Evolutionary conservation across 768 basidiomycete species (phyloP).

Genomic region (Boletus insuetus): DNA sequence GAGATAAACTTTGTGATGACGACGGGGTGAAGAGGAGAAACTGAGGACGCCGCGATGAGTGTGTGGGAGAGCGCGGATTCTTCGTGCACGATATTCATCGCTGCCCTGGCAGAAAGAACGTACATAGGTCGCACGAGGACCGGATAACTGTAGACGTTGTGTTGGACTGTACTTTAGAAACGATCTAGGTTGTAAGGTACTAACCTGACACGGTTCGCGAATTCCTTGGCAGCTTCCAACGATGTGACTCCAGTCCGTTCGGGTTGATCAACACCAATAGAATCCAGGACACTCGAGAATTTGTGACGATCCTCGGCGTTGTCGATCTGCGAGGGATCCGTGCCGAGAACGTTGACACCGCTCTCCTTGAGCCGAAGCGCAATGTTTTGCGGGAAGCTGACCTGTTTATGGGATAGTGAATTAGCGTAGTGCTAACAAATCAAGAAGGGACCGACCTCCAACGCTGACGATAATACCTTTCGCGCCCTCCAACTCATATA

Average conservation of each 20-base stretch:
- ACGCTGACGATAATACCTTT: conserved; percentile 95
- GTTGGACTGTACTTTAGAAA: background rate
- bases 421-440: background rate
- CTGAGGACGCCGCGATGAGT: conserved; percentile 93
- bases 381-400: conserved; percentile 98
- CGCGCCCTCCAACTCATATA: conserved; percentile 93
- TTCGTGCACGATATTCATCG: conserved; percentile 98
- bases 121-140: conserved; percentile 98
- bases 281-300: conserved; percentile 95
- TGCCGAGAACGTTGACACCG: conserved; percentile 92
- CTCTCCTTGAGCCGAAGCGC: conserved; percentile 90
- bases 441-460: conserved; percentile 60
- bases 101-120: conserved; percentile 96
- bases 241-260: conserved; percentile 92
- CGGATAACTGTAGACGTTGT: conserved; percentile 64
- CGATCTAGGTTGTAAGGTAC: background rate
- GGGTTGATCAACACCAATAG: conserved; percentile 94
- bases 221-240: conserved; percentile 86
- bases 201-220: conserved; percentile 77
- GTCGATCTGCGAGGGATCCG: conserved; percentile 93
- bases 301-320: conserved; percentile 98
- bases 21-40: conserved; percentile 95
- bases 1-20: conserved; percentile 99
- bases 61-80: conserved; percentile 88
- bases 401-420: conserved; percentile 41